Evolutionary conservation across 2,329 filamentous ascomycete species (phyloP).

Genomic region (Myriosclerotinia curreyana): DNA sequence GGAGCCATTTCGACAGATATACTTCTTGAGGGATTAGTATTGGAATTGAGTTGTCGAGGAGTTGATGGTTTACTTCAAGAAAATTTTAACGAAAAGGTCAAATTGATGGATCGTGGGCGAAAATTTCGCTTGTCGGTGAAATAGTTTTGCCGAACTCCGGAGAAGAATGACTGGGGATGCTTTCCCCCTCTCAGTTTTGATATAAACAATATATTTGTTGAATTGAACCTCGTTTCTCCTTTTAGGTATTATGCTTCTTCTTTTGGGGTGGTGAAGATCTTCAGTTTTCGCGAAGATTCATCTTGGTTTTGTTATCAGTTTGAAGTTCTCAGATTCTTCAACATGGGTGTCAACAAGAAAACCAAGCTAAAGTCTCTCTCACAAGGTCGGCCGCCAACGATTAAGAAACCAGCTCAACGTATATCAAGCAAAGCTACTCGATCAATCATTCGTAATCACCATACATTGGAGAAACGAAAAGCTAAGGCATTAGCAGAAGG

Average conservation of each 20-base stretch:
- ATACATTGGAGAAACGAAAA: constrained; percentile 61
- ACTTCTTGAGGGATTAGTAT: constrained; percentile 30
- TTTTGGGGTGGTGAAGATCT: constrained; percentile 3
- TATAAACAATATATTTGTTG: background rate
- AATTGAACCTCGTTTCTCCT: background rate
- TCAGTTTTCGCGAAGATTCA: background rate
- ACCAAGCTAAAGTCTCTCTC: constrained; percentile 48
- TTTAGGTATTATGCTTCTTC: background rate
- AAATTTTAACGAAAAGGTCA: constrained; percentile 1
- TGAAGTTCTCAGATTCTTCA: constrained; percentile 10
- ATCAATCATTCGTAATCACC: constrained; percentile 62
- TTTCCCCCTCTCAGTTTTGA: background rate
- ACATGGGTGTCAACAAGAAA: constrained; percentile 48
- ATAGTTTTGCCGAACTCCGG: background rate
- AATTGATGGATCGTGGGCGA: constrained; percentile 19
- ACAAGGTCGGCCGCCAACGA: constrained; percentile 54
- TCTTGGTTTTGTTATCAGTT: background rate
- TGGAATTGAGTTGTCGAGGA: constrained; percentile 27
- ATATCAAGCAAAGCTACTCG: constrained; percentile 65
- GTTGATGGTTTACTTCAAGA: constrained; percentile 21
- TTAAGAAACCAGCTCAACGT: constrained; percentile 48
- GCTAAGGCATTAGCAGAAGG: constrained; percentile 54
- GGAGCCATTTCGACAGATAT: constrained; percentile 38
- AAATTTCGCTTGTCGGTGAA: constrained; percentile 17
- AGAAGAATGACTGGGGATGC: background rate